phyloP scores from a whole-genome alignment of 495 filamentous ascomycete genomes.

The Annulohypoxylon bovei region DNA sequence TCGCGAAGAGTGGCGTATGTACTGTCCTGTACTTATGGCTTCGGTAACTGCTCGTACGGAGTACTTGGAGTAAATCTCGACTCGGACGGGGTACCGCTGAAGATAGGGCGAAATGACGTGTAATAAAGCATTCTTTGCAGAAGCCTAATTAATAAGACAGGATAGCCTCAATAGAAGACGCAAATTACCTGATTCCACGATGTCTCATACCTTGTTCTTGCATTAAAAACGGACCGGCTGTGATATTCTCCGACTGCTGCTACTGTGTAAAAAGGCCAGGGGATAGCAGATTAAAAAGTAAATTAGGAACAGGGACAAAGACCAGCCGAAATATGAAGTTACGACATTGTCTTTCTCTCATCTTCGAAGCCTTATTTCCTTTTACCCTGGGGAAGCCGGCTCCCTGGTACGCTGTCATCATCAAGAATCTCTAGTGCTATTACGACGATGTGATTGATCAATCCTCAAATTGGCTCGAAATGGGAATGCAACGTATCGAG shows the following conservation, averaged over 20 bases:
- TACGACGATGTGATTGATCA: conserved; percentile 40
- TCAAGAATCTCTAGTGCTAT: conserved; percentile 9
- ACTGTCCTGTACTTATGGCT: conserved; percentile 7
- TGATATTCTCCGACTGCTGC: conserved; percentile 35
- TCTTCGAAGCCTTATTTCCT: conserved; percentile 25
- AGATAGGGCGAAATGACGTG: conserved; percentile 36
- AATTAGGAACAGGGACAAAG: conserved; percentile 41
- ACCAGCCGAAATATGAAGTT: conserved; percentile 41
- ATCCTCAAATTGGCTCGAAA: conserved; percentile 30
- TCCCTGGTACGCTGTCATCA: conserved; percentile 27
- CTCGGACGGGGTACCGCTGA: conserved; percentile 26
- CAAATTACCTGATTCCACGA: conserved; percentile 39
- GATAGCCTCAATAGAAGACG: conserved; percentile 34
- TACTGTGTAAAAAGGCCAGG: conserved; percentile 25
- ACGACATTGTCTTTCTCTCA: conserved; percentile 23
- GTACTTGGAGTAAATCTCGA: conserved; percentile 20
- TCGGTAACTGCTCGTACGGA: conserved; percentile 8
- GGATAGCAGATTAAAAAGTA: conserved; percentile 39
- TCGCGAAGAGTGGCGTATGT: conserved; percentile 8
- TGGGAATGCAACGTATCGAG: conserved; percentile 37
- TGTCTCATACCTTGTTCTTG: conserved; percentile 42
- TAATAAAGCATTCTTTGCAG: conserved; percentile 41
- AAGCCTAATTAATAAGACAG: conserved; percentile 25
- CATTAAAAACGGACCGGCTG: conserved; percentile 32
- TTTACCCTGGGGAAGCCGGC: conserved; percentile 17